Evolutionary conservation across 2,329 filamentous ascomycete genomes (phyloP), one percentile per base, ranked within the genome.

Genomic region (Graphiopsis chlorocephala): DNA sequence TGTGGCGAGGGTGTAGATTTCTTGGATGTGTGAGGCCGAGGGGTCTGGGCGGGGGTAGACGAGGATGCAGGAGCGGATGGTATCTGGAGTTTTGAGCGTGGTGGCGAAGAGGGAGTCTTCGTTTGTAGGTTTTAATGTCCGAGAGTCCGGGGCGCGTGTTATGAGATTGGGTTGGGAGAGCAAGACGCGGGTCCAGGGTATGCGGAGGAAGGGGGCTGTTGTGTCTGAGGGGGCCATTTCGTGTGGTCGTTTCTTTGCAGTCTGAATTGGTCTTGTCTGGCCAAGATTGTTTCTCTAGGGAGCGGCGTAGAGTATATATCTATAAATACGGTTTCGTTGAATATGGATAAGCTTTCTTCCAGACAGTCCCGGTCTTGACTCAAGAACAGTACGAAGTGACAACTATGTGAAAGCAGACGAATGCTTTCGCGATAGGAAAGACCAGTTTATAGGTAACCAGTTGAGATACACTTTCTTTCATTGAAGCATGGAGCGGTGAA

Each of bases 101-200:
- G 80, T 77, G 3, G 82, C 80, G 70, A 85, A 79, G 58, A 88
- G 79, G 2, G 79, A 76, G 73, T 88, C 84, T 70, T 85, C 82
- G 29, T 55, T 60, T n/a, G 71, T 73, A 57, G 65, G 67, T 63
- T 83, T 82, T 3, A 74, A 72, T 1, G 48, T 52, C 6, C 83
- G 79, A 25, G 72, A 74, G 7, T 78, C 78, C 10, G 77, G 75
- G 17, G 71, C 61, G 20, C 73, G 73, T n/a, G 78, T 73, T 29
- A 78, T 73, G 65, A 81, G 78, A 23, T 76, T 73, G 0, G 80
- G 76, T 20, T 66, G 42, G 25, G 63, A 55, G 58, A 77, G 66
- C 5, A 75, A 66, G 3, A 66, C 56, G 15, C 71, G 68, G 8
- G 72, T 72, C 75, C 75, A 77, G 3, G 75, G 75, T 8, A 75